These are phyloP conservation scores for Xylaria sp. DNA, from an alignment of 2,329 filamentous ascomycete genomes.

Conservation along the genomic window DNA sequence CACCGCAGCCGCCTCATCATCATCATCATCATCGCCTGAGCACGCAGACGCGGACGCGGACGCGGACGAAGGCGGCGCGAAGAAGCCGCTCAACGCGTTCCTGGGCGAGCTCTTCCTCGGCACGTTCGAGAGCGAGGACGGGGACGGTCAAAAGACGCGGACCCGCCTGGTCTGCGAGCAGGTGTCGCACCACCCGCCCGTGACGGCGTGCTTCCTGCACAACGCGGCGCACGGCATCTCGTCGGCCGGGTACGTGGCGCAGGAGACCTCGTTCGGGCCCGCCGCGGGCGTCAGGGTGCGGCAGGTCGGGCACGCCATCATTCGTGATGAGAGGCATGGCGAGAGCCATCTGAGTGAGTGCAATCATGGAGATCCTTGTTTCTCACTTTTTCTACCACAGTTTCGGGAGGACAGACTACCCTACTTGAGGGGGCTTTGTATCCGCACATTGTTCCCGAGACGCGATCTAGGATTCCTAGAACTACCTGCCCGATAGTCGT, in stretches of 20 bases:
- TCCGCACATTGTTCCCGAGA: too few species aligned
- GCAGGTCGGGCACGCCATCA: slow-evolving; percentile 31
- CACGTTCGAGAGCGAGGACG: slow-evolving; percentile 33
- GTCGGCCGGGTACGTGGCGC: slow-evolving; percentile 31
- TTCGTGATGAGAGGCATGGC: slow-evolving; percentile 39
- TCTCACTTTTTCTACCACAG: too few species aligned
- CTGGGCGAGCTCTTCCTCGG: slow-evolving; percentile 51
- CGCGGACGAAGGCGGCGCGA: slow-evolving; percentile 45
- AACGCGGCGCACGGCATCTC: slow-evolving; percentile 30
- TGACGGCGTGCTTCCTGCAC: slow-evolving; percentile 32
- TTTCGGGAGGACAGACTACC: too few species aligned
- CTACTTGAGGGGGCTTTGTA: too few species aligned
- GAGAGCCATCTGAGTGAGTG: slow-evolving; percentile 35
- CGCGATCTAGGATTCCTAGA: too few species aligned
- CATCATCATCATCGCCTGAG: too few species aligned
- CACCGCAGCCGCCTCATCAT: slow-evolving; percentile 2
- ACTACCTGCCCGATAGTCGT: too few species aligned
- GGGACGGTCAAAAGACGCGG: slow-evolving; percentile 29
- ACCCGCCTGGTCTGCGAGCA: slow-evolving; percentile 33
- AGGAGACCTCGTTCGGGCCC: slow-evolving; percentile 30
- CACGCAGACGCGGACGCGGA: slow-evolving; percentile 2
- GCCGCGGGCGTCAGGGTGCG: slow-evolving; percentile 26
- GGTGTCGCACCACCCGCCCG: slow-evolving; percentile 36
- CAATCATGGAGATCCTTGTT: too few species aligned
- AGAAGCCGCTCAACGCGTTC: slow-evolving; percentile 55